Evolutionary conservation across 2,329 filamentous ascomycete genomes (phyloP), one percentile per base, ranked within the genome.

Genomic region (Trichoderma guizhouense): DNA sequence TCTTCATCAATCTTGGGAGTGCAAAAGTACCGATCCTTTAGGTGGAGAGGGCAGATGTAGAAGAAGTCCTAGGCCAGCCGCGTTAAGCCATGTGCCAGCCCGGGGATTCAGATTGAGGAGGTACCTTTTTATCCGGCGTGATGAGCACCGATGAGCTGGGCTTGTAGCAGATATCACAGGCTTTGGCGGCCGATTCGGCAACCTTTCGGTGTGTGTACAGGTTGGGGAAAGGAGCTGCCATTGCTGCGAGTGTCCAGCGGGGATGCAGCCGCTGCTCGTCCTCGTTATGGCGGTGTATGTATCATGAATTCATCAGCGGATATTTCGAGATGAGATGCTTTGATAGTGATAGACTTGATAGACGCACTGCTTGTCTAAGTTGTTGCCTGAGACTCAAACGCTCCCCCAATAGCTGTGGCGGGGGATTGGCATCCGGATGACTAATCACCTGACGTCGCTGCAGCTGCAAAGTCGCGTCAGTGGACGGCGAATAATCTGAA

Each of bases 131-230:
- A 77, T 97, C 94, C 0, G 93, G 89, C 9, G 94, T 97, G 76
- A 97, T 93, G 69, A 99, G 85, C 21, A 98, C 95, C 75, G 92
- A 97, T 7, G 91, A 90, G 72, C 91, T 94, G 9, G 93, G 92
- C 82, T 96, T 97, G 85, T 92, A 97, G 86, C 96, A 98, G 74
- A 98, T 90, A 81, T 94, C 92, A 82, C 96, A 99, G 64, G 93
- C 86, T 82, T 93, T 97, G 14, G 93, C 88, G 1, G 92, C 88
- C n/a, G 90, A 88, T 34, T 97, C 94, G 14, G 94, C 94, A 43
- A 98, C 95, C 76, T 90, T 93, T 64, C 95, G 92, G 75, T 95
- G 92, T 74, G 93, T 90, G 83, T 95, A 98, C 34, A 92, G 82
- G 79, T 98, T 98, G 55, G 89, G 88, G 72, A 95, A 89, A 3